Evolutionary conservation across 1,139 yeast genomes (phyloP), one percentile per base, ranked within the genome.

Genomic region (Schizosaccharomyces versatilis): DNA sequence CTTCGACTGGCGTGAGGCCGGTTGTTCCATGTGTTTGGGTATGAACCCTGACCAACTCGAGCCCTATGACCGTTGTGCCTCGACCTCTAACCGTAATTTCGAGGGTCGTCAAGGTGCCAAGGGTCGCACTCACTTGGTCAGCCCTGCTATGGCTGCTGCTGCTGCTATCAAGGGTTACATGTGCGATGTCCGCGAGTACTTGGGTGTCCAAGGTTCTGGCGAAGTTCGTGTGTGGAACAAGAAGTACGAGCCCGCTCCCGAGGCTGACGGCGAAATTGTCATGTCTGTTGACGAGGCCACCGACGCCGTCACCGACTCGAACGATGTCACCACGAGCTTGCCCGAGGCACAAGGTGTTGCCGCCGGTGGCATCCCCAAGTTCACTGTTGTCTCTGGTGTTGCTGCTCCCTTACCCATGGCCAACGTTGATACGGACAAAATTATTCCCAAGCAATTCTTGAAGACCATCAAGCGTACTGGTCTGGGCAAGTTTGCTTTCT

Each of bases 121-220:
- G 58, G 85, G 95, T n/a, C 79, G 98, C 73, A 90, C 97, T 24
- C 98, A 90, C 67, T 76, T 90, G 67, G 85, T 88, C 94, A 85
- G 96, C 14, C 98, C 98, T 41, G 95, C 95, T 40, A 90, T 90
- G 98, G 97, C 98, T 53, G 98, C 98, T 24, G 96, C 96, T 41
- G 97, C 98, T 39, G 96, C 93, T 63, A 81, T 90, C 61, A 78
- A 77, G 58, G 98, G 98, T 61, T 88, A 81, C 66, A 81, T 90
- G 65, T 77, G 84, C 53, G 98, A 90, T 67, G 88, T 86, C 61
- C 81, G 97, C 69, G 82, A 83, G 58, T 84, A 76, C 67, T 73
- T 79, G 58, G 78, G 76, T 59, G 54, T 61, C 15, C 61, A 62
- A 6, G 58, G 62, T 41, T 61, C 62, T 48, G 58, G 57, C 53